Evolutionary conservation across 2,329 filamentous ascomycete genomes (phyloP), one percentile per base, ranked within the genome.

Genomic region (Cladorrhinum sp.): DNA sequence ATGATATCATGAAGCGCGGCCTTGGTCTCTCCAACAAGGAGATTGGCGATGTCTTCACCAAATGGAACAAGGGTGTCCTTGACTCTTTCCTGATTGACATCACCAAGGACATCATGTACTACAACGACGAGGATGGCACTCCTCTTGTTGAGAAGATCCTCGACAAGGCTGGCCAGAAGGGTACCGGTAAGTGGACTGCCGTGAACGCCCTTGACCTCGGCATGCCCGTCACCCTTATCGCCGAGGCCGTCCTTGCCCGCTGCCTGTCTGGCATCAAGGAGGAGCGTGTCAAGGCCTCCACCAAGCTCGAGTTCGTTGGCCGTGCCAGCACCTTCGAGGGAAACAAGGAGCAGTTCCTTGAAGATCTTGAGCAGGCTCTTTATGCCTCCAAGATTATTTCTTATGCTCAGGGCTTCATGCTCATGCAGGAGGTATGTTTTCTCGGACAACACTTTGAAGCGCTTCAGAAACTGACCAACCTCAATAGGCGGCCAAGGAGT

Each of bases 351-450:
- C 86, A 92, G 77, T 96, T 98, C 86, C 87, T 99, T 70, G 91
- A 91, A 70, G 93, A 99, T 79, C 91, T 99, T 57, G 95, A 99
- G 85, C 95, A 99, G 84, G 95, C 94, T 69, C 87, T 99, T 65
- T 99, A 99, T 76, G 95, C 95, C 69, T 98, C 94, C 74, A 99
- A 99, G 90, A 99, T 99, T 76, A 97, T 99, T 80, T 99, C 95
- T 20, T 99, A 99, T 77, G 92, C 95, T 68, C 95, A 99, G 82
- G 95, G 95, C 76, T 99, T 99, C 87, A 98, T 98, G 94, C 86
- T 99, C 74, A 98, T 99, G 86, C 94, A 98, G 83, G 90, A 96
- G 81, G 92, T 93, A 79, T 79, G 87, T 77, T 2, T 33, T 28
- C 2, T 2, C 2, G 3, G 14, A 8, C 4, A 18, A 18, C 42